Evolutionary conservation across 2,329 filamentous ascomycete species (phyloP), one percentile per base, ranked within the genome.

Genomic region (Alternaria arborescens): DNA sequence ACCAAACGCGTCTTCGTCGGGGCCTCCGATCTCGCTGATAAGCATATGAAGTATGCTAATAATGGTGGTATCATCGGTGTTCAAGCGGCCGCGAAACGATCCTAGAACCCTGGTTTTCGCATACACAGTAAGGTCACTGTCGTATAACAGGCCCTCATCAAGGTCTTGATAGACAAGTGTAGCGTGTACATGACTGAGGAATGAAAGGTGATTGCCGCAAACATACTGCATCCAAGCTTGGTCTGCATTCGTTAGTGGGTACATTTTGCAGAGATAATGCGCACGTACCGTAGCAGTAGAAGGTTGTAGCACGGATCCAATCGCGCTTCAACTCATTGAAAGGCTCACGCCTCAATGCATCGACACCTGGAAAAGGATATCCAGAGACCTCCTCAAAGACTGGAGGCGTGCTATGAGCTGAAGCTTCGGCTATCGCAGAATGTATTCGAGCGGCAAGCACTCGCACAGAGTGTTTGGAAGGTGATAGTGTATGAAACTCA

Each of bases 111-210:
- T 72, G 3, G 73, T 73, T 47, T 76, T 76, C n/a, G 70, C 74
- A 55, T 69, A 71, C 34, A 76, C 69, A 8, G 74, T 78, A 32
- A 75, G 67, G 8, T 65, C 58, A 51, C 67, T 74, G 46, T 78
- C 75, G 32, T 73, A 65, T 24, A 73, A 32, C 8, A 70, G 56
- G 5, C 72, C 71, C 41, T 77, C 71, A 11, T 59, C 53, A 14
- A 75, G 56, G 52, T 78, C 75, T 55, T 74, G 69, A 57, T 72
- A 78, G 20, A 77, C 72, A 53, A 73, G 73, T n/a, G 67, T 54
- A n/a, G 69, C 67, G 58, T 70, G 73, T 41, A 76, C 68, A 52
- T 77, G 74, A 38, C 74, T 73, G n/a, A 78, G 68, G 30, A 77
- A 74, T 2, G 73, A 74, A 55, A 75, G 69, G 28, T 54, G 69